Evolutionary conservation across 768 basidiomycete genomes (phyloP).

Genomic region (Termitomyces sp.): DNA sequence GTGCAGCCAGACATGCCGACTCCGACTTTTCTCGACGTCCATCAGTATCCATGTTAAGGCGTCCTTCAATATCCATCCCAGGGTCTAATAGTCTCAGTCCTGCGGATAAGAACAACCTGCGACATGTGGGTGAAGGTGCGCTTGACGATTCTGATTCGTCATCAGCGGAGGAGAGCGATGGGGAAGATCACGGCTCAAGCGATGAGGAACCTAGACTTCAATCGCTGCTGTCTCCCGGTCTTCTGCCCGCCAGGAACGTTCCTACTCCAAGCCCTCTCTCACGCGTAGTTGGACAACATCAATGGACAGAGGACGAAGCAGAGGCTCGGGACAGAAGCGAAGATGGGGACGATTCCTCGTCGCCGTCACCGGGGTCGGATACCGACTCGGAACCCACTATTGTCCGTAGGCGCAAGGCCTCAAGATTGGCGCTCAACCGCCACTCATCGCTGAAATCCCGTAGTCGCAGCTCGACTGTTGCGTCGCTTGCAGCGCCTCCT

Average conservation of each 20-base stretch:
- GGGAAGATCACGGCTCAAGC: conserved; percentile 27
- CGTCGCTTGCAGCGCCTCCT: conserved; percentile 45
- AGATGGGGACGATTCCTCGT: conserved; percentile 48
- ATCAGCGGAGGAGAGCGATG: conserved; percentile 32
- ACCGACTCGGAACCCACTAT: conserved; percentile 41
- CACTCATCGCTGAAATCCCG: conserved; percentile 37
- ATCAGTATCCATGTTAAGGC: conserved; percentile 33
- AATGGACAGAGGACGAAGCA: conserved; percentile 51
- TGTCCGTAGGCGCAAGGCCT: conserved; percentile 22
- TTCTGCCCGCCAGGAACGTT: conserved; percentile 23
- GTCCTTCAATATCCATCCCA: conserved; percentile 39
- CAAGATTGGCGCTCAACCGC: conserved; percentile 24
- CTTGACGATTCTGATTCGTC: conserved; percentile 77
- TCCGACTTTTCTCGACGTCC: conserved; percentile 29
- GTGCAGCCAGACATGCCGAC: conserved; percentile 33
- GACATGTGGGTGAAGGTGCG: conserved; percentile 74
- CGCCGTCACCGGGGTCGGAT: conserved; percentile 68
- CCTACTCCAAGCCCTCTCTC: conserved; percentile 68
- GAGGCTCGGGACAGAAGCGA: conserved; percentile 29
- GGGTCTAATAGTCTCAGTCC: conserved; percentile 34
- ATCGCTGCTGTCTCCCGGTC: conserved; percentile 31
- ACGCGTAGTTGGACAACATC: conserved; percentile 47
- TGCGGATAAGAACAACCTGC: conserved; percentile 40
- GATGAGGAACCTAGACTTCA: conserved; percentile 30
- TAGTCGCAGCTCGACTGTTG: conserved; percentile 68